A percentile compares a stretch with the other conserved stretches of the same genome.
Conservation (phyloP, 1,284 basidiomycete genomes). For the Blastosporella zonata region DNA sequence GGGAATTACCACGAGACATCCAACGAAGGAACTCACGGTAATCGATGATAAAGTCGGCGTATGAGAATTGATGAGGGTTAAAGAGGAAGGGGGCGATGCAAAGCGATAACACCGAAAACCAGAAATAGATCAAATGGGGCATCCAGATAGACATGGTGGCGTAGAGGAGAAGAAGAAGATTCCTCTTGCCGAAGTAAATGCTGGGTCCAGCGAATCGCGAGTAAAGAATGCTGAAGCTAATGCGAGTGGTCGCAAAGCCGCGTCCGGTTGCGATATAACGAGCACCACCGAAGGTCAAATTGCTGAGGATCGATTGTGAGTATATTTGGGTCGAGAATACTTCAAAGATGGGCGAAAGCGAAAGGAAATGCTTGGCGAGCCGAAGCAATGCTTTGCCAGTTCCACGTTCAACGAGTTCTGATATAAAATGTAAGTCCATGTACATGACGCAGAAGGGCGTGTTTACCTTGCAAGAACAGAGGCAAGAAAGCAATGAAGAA, state of each 20-base stretch:
- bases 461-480: conserved; percentile 86
- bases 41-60: conserved; percentile 94
- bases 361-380: conserved; percentile 92
- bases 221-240: conserved; percentile 93
- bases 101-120: conserved; percentile 88
- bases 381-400: conserved; percentile 92
- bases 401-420: conserved; percentile 92
- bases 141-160: conserved; percentile 90
- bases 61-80: conserved; percentile 98
- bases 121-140: conserved; percentile 95
- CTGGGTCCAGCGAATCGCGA: conserved; percentile 97
- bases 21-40: conserved; percentile 96
- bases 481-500: conserved; percentile 96
- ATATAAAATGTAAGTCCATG: not conserved
- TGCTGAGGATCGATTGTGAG: conserved; percentile 91
- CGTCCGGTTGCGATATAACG: conserved; percentile 97
- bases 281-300: conserved; percentile 93
- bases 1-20: conserved; percentile 97
- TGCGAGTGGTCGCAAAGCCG: conserved; percentile 93
- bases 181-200: conserved; percentile 96
- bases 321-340: conserved; percentile 98
- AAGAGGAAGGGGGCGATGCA: conserved; percentile 95
- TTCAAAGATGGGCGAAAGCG: conserved; percentile 92
- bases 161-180: conserved; percentile 85
- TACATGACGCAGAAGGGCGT: not conserved